phyloP scores from a whole-genome alignment of 495 filamentous ascomycete species.

The Lasiosphaeriaceae sp. region DNA sequence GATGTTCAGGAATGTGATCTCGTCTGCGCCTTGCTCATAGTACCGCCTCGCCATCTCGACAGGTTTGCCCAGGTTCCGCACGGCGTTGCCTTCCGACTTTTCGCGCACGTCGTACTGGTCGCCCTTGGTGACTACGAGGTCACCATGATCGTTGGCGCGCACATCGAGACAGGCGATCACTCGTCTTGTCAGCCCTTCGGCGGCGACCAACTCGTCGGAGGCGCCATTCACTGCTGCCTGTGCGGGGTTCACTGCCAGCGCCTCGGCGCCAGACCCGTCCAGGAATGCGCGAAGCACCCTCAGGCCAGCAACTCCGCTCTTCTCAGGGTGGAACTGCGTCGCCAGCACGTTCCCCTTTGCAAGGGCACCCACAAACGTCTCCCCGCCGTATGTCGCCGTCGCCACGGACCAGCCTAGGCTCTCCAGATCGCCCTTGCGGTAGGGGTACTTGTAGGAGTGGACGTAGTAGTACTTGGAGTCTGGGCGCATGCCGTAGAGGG shows the following conservation, averaged over 20 bases:
- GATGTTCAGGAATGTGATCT: constrained; percentile 96
- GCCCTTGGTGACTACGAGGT: constrained; percentile 95
- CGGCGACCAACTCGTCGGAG: constrained; percentile 13
- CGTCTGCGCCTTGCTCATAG: constrained; percentile 95
- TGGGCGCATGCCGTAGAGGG: constrained; percentile 70
- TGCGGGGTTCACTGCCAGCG: constrained; percentile 23
- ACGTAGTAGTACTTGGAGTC: constrained; percentile 97
- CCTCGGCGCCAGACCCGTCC: constrained; percentile 54
- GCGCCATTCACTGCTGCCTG: background rate
- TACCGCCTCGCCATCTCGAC: constrained; percentile 92
- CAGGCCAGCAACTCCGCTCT: constrained; percentile 86
- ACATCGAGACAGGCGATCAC: constrained; percentile 97
- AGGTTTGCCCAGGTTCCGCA: constrained; percentile 92
- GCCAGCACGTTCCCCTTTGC: constrained; percentile 80
- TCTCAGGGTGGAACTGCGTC: constrained; percentile 97
- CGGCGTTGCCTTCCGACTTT: constrained; percentile 68
- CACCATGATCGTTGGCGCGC: constrained; percentile 90
- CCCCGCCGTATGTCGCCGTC: constrained; percentile 78
- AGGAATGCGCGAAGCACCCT: constrained; percentile 81
- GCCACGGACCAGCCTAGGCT: constrained; percentile 82
- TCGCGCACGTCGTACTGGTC: constrained; percentile 99
- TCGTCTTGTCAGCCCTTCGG: constrained; percentile 74
- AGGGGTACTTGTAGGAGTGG: constrained; percentile 85
- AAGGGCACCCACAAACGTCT: constrained; percentile 89
- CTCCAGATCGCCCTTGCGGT: constrained; percentile 66